phyloP scores from a whole-genome alignment of 768 basidiomycete species.

The Phanerodontia chrysosporium region DNA sequence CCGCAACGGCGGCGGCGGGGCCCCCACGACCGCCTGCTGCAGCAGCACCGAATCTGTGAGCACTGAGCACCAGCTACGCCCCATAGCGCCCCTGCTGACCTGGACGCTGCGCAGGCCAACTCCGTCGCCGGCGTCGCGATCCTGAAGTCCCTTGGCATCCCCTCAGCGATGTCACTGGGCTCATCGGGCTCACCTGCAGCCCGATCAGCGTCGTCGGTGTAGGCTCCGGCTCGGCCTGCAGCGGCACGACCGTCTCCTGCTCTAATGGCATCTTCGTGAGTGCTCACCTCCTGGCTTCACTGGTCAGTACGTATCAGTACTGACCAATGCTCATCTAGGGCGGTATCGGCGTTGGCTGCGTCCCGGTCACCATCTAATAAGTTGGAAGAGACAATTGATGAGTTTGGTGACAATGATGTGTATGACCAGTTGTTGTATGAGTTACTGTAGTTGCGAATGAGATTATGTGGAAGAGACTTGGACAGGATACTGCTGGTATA shows the following conservation, averaged over 20 bases:
- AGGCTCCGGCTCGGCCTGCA: slow-evolving; percentile 14
- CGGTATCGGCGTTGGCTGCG: slow-evolving; percentile 23
- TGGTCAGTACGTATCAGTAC: background rate
- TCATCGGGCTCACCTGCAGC: slow-evolving; percentile 18
- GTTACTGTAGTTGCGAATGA: too few relatives aligned
- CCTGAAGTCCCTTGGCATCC: slow-evolving; percentile 14
- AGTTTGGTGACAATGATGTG: too few relatives aligned
- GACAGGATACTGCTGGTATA: too few relatives aligned
- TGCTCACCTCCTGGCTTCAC: too few relatives aligned
- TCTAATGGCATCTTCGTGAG: background rate
- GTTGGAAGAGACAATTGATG: too few relatives aligned
- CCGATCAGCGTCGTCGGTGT: slow-evolving; percentile 16
- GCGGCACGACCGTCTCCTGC: slow-evolving; percentile 5
- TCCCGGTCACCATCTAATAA: slow-evolving; percentile 16
- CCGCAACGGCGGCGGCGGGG: background rate
- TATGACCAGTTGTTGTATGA: too few relatives aligned
- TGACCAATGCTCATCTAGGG: slow-evolving; percentile 9
- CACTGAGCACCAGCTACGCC: background rate
- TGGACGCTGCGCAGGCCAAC: background rate
- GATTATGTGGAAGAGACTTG: too few relatives aligned
- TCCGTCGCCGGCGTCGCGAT: background rate
- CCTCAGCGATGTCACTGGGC: slow-evolving; percentile 6
- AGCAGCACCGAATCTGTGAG: background rate
- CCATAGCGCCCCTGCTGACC: background rate
- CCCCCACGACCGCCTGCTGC: slow-evolving; percentile 3